Base-by-base conservation (phyloP, 2,329 filamentous ascomycete genomes). In the Aulographum hederae region DNA sequence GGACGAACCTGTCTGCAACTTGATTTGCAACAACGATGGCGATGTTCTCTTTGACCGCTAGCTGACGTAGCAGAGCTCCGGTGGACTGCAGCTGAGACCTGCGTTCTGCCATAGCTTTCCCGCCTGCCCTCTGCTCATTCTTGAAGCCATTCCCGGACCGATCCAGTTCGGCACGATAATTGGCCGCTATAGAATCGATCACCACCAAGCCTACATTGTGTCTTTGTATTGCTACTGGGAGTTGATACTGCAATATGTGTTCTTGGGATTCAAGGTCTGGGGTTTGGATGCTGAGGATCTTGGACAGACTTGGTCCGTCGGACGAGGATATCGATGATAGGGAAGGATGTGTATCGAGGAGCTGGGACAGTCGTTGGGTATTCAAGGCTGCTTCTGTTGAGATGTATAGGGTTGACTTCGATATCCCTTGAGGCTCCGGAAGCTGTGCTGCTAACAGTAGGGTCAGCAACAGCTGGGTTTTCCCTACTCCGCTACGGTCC, bases 11-110 rank as follows among this genome's bases (percentile, higher is more conserved):
- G 54, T 98, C 89, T 4, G 81, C 79, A 18, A 98, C 86, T 53
- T 98, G 89, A 48, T 98, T 98, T 4, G 86, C 79, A 3, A 94
- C 78, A 1, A 98, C 84, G 18, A 98, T 65, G 16, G 84, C 85
- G 28, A 94, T 61, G 40, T 76, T 65, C 45, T 91, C 62, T 26
- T 66, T 68, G 23, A 69, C 67, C 1, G 89, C 89, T 2, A 95
- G 58, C 25, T 75, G 67, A 21, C 84, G 71, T 15, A 98, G 62
- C 31, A 81, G 61, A 26, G 74, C 68, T 21, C 86, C 80, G 2
- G 93, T 60, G 18, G 74, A 73, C 12, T 81, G 66, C 32, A 98
- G 69, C 46, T 92, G 79, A 31, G 69, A 63, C 39, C 76, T 75
- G 38, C 89, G 71, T 25, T 73, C 72, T 17, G 78, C 80, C 61